Evolutionary conservation across 306 rosid species (phyloP).

Genomic region (Cicer judaicum): DNA sequence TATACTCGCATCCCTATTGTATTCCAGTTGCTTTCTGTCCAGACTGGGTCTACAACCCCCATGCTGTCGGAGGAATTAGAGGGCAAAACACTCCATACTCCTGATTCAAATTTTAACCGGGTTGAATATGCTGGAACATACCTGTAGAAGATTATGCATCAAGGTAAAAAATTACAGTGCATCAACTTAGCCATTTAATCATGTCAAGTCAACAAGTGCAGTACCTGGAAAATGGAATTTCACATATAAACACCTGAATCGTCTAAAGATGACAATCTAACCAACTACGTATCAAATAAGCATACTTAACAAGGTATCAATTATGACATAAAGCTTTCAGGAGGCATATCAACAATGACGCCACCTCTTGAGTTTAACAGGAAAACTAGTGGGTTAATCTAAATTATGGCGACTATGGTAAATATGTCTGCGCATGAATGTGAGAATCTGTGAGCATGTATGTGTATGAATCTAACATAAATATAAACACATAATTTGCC

Average conservation of each 20-base stretch:
- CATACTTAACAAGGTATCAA: slow-evolving; percentile 23
- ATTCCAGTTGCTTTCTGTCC: slow-evolving; percentile 99
- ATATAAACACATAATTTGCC: neutral
- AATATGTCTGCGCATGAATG: neutral
- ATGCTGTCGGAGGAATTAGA: slow-evolving; percentile 73
- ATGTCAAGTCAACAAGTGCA: slow-evolving; percentile 33
- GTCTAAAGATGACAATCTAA: slow-evolving; percentile 21
- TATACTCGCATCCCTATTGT: slow-evolving; percentile 73
- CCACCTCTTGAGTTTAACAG: slow-evolving; percentile 11
- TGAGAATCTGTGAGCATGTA: neutral
- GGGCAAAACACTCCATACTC: slow-evolving; percentile 76
- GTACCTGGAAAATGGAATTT: slow-evolving; percentile 18
- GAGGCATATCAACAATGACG: neutral
- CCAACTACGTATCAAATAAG: slow-evolving; percentile 6
- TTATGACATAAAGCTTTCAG: neutral
- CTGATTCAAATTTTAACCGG: slow-evolving; percentile 70
- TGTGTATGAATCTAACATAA: neutral
- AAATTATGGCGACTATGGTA: neutral
- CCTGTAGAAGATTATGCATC: slow-evolving; percentile 54
- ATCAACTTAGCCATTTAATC: slow-evolving; percentile 25
- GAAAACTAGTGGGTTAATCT: slow-evolving; percentile 6
- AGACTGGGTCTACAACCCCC: slow-evolving; percentile 77
- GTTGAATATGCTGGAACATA: slow-evolving; percentile 96
- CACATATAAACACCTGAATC: neutral
- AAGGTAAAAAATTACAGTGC: slow-evolving; percentile 26